These are phyloP conservation scores for Aureobasidium sp. DNA, from an alignment of 2,329 filamentous ascomycete genomes.

Conservation along the genomic window DNA sequence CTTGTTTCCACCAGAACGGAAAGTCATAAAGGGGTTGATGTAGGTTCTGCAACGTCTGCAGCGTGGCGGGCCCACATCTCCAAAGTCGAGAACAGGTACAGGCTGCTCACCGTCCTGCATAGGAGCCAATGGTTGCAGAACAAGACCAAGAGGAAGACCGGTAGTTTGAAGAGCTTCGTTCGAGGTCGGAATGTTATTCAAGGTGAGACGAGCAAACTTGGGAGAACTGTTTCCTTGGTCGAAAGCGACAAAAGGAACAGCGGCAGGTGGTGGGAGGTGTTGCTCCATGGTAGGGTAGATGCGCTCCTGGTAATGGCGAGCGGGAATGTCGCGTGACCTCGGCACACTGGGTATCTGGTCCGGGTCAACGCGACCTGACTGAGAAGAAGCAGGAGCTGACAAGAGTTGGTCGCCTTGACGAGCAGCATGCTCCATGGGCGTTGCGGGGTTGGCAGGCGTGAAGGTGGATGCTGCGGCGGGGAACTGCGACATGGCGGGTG, in stretches of 20 bases:
- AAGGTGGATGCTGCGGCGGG: constrained; percentile 49
- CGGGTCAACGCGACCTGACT: constrained; percentile 71
- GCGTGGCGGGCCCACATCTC: constrained; percentile 78
- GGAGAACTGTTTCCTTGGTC: constrained; percentile 96
- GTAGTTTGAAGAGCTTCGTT: constrained; percentile 73
- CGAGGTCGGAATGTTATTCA: constrained; percentile 86
- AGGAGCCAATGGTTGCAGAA: constrained; percentile 79
- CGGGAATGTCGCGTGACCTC: constrained; percentile 69
- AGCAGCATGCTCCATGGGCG: constrained; percentile 31
- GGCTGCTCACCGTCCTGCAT: constrained; percentile 77
- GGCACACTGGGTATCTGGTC: constrained; percentile 92
- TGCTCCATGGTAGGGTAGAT: constrained; percentile 94
- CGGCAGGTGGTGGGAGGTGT: constrained; percentile 80
- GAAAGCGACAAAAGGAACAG: constrained; percentile 82
- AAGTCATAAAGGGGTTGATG: constrained; percentile 99
- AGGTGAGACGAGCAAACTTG: constrained; percentile 80
- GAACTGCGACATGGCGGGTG: constrained; percentile 51
- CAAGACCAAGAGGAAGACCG: constrained; percentile 74
- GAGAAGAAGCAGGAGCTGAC: constrained; percentile 44
- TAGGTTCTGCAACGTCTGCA: constrained; percentile 91
- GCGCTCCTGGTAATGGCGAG: constrained; percentile 77
- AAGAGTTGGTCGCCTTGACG: constrained; percentile 29
- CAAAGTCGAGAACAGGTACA: constrained; percentile 91
- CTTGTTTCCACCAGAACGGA: constrained; percentile 86
- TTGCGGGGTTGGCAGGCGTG: constrained; percentile 31